A percentile compares a stretch with the other conserved stretches of the same genome.
These are phyloP conservation scores for Emmonsiellopsis sp. DNA, from an alignment of 2,329 filamentous ascomycete species.

Conservation along the genomic window DNA sequence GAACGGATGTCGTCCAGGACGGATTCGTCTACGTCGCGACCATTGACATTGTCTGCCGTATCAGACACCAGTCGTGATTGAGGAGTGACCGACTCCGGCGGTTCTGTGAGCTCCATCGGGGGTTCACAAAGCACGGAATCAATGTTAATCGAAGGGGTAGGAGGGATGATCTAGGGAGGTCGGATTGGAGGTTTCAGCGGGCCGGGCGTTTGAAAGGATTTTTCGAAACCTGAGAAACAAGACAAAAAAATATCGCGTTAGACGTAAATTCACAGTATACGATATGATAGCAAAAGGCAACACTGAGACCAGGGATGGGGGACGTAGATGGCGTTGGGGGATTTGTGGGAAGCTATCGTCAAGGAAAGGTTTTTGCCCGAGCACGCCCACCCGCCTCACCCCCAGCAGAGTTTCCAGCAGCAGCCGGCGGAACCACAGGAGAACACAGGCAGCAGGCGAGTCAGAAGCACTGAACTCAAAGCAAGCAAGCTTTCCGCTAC, in stretches of 20 bases:
- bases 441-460: not conserved
- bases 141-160: slow-evolving; percentile 1
- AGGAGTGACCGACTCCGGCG: slow-evolving; percentile 24
- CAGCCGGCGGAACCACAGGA: not conserved
- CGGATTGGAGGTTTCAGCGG: slow-evolving; percentile 1
- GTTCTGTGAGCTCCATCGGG: slow-evolving; percentile 33
- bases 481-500: not conserved
- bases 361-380: not conserved
- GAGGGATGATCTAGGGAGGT: not conserved
- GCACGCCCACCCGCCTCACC: not conserved
- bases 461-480: not conserved
- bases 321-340: not conserved
- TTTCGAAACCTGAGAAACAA: not conserved
- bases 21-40: slow-evolving; percentile 34
- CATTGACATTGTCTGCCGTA: slow-evolving; percentile 18
- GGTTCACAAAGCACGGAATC: slow-evolving; percentile 1
- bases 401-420: not conserved
- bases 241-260: not conserved
- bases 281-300: not conserved
- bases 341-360: not conserved
- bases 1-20: slow-evolving; percentile 61
- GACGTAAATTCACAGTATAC: not conserved
- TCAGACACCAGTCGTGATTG: slow-evolving; percentile 5
- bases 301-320: not conserved
- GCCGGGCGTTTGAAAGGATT: not conserved